phyloP scores from a whole-genome alignment of 805 yeast species.

The Ogataea naganishii region DNA sequence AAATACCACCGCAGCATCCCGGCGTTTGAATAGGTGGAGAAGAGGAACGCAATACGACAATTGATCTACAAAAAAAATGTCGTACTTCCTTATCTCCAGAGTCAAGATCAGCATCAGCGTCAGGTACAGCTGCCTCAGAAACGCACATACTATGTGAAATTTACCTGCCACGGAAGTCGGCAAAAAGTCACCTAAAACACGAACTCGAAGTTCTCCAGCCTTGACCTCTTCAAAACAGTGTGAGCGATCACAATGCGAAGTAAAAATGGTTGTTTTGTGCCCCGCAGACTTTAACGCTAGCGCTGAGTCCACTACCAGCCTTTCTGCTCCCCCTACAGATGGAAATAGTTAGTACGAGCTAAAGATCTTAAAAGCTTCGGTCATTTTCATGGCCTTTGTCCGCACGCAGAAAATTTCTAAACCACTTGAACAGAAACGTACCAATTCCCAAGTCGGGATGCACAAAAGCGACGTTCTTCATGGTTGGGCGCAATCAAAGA shows the following conservation, averaged over 20 bases:
- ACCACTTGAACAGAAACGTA: slow-evolving; percentile 4
- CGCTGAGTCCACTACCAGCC: slow-evolving; percentile 95
- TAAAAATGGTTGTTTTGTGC: slow-evolving; percentile 48
- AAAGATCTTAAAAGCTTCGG: no score
- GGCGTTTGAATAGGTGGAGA: slow-evolving; percentile 34
- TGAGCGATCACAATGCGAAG: slow-evolving; percentile 80
- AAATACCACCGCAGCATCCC: slow-evolving; percentile 51
- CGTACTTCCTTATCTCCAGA: slow-evolving; percentile 44
- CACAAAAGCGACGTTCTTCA: slow-evolving; percentile 65
- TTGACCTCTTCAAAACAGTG: slow-evolving; percentile 92
- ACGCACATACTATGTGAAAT: slow-evolving; percentile 76
- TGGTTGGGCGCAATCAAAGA: no score
- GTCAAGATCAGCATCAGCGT: slow-evolving; percentile 34
- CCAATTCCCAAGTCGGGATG: slow-evolving; percentile 97
- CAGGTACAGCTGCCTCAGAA: slow-evolving; percentile 70
- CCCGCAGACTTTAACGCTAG: slow-evolving; percentile 66
- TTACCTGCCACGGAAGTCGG: slow-evolving; percentile 64
- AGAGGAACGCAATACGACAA: slow-evolving; percentile 78
- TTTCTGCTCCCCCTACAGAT: slow-evolving; percentile 71
- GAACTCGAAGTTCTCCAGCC: slow-evolving; percentile 46
- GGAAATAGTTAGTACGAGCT: slow-evolving; percentile 1
- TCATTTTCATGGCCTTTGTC: neutral
- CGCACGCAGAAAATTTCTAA: neutral
- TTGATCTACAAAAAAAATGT: slow-evolving; percentile 81
- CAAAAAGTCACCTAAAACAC: slow-evolving; percentile 73